A percentile compares a stretch with the other conserved stretches of the same genome.
These are phyloP conservation scores for Eucalyptus sp. DNA, from an alignment of 345 rosid genomes.

Conservation along the genomic window DNA sequence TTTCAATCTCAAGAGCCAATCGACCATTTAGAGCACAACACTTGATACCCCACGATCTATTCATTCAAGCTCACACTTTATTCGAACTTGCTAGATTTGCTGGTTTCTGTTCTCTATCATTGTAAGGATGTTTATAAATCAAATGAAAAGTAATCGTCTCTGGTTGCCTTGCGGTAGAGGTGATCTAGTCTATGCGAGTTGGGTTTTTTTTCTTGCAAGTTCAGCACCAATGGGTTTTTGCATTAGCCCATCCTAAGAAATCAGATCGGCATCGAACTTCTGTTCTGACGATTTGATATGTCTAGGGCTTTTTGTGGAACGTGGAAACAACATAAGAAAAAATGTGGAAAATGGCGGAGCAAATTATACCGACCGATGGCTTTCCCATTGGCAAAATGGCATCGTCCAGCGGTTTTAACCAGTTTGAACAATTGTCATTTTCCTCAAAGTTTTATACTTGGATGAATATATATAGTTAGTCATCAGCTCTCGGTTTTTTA, in stretches of 20 bases:
- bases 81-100: neutral
- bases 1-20: neutral
- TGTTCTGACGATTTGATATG: neutral
- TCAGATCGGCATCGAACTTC: neutral
- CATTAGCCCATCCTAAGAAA: neutral
- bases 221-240: neutral
- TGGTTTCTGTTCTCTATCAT: neutral
- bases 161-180: neutral
- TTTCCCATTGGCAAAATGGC: neutral
- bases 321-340: neutral
- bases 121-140: neutral
- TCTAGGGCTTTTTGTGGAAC: neutral
- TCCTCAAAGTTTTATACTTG: neutral
- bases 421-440: neutral
- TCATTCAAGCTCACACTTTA: too few species aligned
- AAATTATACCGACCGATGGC: neutral
- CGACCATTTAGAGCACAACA: neutral
- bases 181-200: neutral
- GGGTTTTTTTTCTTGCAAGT: neutral
- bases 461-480: neutral
- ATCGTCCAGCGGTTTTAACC: neutral
- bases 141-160: neutral
- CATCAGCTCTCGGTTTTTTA: neutral
- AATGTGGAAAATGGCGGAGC: neutral
- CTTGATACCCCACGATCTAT: too few species aligned